Evolutionary conservation across 495 filamentous ascomycete species (phyloP).

Genomic region (Xylaria grammica): DNA sequence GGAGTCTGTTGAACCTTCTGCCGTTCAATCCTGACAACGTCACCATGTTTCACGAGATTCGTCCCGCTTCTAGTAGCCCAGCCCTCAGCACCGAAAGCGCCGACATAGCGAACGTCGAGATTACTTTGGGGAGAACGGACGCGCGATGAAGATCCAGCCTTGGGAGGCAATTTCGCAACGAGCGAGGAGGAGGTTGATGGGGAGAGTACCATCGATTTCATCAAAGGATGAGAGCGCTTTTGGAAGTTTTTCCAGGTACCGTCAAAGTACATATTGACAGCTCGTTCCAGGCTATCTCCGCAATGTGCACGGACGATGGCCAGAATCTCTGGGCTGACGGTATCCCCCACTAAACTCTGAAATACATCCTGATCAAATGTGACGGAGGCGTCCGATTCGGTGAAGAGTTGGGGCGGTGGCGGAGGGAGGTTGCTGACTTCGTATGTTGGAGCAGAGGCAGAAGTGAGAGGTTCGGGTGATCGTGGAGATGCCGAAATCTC

Average conservation of each 20-base stretch:
- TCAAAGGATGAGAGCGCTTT: constrained; percentile 19
- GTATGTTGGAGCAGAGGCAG: not conserved
- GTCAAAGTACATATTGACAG: constrained; percentile 88
- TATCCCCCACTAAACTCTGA: constrained; percentile 70
- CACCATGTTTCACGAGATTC: constrained; percentile 74
- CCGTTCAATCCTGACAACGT: constrained; percentile 83
- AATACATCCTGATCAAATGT: constrained; percentile 73
- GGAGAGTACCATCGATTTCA: constrained; percentile 12
- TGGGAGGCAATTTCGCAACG: constrained; percentile 18
- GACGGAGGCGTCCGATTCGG: constrained; percentile 53
- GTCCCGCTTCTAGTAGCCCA: constrained; percentile 91
- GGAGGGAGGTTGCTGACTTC: not conserved
- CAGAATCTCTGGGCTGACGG: constrained; percentile 59
- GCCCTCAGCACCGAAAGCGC: constrained; percentile 86
- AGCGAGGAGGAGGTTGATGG: constrained; percentile 10
- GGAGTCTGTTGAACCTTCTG: constrained; percentile 68
- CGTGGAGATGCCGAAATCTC: not conserved
- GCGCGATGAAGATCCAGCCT: constrained; percentile 7
- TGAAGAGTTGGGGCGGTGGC: constrained; percentile 47
- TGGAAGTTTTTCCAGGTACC: constrained; percentile 78
- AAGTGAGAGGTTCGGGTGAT: not conserved
- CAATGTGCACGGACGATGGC: constrained; percentile 61
- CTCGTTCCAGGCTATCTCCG: constrained; percentile 66
- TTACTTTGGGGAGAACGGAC: constrained; percentile 38
- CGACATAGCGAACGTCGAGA: constrained; percentile 77